Evolutionary conservation across 169 alveolate genomes (phyloP), one percentile per base, ranked within the genome.

Genomic region (Babesia sp.): DNA sequence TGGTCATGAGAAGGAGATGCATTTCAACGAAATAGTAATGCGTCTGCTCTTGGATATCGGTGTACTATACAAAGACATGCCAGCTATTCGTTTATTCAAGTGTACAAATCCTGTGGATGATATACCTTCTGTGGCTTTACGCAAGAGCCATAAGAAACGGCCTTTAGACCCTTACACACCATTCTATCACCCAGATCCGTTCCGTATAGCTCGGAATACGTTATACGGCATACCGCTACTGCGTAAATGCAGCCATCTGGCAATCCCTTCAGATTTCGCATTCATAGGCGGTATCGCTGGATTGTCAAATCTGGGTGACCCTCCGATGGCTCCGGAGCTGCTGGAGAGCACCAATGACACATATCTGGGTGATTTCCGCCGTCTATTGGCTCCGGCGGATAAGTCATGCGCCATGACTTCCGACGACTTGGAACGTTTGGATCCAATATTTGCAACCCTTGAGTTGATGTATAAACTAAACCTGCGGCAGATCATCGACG

Each of bases 1-100:
- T 48, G 79, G 86, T 20, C 93, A 89, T 42, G 93, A 84, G 42
- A 89, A 89, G 90, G 91, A 89, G 71, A 78, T 85, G 34, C 73
- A 84, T 51, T 89, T 76, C 80, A 81, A 89, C 54, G 93, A 89
- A 60, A 75, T 84, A 41, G 76, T 85, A 53, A 60, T 89, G 81
- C 60, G 87, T 3, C 85, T 89, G 45, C 83, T 89, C 57, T 28
- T 89, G 24, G 80, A 84, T 48, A 79, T 74, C 56, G 84, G 80
- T 18, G 64, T 85, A 9, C 64, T 76, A 63, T 89, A 89, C 50
- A 82, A 84, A 74, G 81, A 85, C 44, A 89, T 89, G 86, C 93
- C 93, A 6, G 58, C 51, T 0, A 46, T 81, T 1, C 80, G 57
- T 39, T 54, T 81, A 45, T 81, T 55, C 71, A 81, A 66, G 68